Conservation (phyloP, 305 asterid species). For the Salvia sclarea region DNA sequence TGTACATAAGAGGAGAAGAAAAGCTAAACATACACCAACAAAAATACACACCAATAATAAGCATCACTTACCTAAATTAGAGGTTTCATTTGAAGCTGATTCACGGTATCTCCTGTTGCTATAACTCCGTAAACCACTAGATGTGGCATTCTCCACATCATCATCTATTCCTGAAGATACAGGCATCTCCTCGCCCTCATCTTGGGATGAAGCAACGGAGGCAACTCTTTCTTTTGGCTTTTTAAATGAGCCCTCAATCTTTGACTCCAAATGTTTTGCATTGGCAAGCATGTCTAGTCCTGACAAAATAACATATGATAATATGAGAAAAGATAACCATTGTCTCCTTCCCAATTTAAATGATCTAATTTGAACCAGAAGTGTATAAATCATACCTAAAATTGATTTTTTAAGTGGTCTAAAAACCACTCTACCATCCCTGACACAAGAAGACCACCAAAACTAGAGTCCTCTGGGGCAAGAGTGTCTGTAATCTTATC, state of each 20-base stretch:
- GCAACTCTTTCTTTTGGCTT: constrained; percentile 71
- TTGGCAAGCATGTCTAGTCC: constrained; percentile 81
- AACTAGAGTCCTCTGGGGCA: constrained; percentile 57
- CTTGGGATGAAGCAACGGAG: constrained; percentile 62
- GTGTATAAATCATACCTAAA: constrained; percentile 50
- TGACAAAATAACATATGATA: constrained; percentile 32
- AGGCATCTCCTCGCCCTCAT: constrained; percentile 65
- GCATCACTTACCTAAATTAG: constrained; percentile 52
- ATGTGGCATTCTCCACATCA: constrained; percentile 43
- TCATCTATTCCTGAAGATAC: constrained; percentile 58
- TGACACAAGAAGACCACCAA: constrained; percentile 64
- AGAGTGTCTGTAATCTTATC: constrained; percentile 54
- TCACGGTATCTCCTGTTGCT: constrained; percentile 71
- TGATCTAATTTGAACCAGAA: background rate
- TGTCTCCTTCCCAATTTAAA: background rate
- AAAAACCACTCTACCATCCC: constrained; percentile 69
- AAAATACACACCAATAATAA: constrained; percentile 7
- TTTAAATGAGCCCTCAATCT: constrained; percentile 55
- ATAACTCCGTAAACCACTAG: constrained; percentile 34
- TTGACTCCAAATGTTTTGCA: constrained; percentile 54
- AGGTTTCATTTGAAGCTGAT: constrained; percentile 42
- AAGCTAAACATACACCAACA: too few species aligned
- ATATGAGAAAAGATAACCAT: background rate
- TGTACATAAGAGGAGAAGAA: background rate
- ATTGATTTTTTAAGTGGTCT: constrained; percentile 67